Percentiles rank a stretch among this genome's conserved stretches.
Conservation (phyloP, 2,329 filamentous ascomycete genomes). For the Fusarium hainanense region DNA sequence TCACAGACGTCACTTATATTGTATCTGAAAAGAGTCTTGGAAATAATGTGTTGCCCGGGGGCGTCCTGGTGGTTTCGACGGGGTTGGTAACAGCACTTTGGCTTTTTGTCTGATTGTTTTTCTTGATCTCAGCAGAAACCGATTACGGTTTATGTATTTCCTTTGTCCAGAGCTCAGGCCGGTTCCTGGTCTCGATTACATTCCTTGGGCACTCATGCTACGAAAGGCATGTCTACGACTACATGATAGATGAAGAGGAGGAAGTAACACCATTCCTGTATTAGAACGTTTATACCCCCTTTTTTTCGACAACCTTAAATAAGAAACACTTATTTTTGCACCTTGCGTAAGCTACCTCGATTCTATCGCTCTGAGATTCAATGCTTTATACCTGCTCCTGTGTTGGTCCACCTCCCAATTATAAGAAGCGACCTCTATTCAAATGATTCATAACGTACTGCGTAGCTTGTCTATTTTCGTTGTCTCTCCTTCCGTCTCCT, state of each 20-base stretch:
- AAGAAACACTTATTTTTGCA: slow-evolving; percentile 43
- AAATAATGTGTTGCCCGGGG: slow-evolving; percentile 29
- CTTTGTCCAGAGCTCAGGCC: slow-evolving; percentile 29
- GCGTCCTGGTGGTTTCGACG: slow-evolving; percentile 18
- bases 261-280: slow-evolving; percentile 10
- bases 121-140: neutral
- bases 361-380: slow-evolving; percentile 43
- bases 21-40: slow-evolving; percentile 47
- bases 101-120: slow-evolving; percentile 24
- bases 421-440: slow-evolving; percentile 31
- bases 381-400: slow-evolving; percentile 33
- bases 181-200: slow-evolving; percentile 24
- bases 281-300: slow-evolving; percentile 39
- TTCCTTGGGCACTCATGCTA: slow-evolving; percentile 6
- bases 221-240: slow-evolving; percentile 9
- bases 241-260: slow-evolving; percentile 27
- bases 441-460: slow-evolving; percentile 16
- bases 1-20: slow-evolving; percentile 52
- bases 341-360: slow-evolving; percentile 38
- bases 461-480: slow-evolving; percentile 23
- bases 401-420: slow-evolving; percentile 14
- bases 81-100: slow-evolving; percentile 28
- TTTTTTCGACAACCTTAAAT: slow-evolving; percentile 37
- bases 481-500: slow-evolving; percentile 59
- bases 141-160: neutral